Conservation (phyloP, 495 filamentous ascomycete species). For the Tetracladium setigerum region DNA sequence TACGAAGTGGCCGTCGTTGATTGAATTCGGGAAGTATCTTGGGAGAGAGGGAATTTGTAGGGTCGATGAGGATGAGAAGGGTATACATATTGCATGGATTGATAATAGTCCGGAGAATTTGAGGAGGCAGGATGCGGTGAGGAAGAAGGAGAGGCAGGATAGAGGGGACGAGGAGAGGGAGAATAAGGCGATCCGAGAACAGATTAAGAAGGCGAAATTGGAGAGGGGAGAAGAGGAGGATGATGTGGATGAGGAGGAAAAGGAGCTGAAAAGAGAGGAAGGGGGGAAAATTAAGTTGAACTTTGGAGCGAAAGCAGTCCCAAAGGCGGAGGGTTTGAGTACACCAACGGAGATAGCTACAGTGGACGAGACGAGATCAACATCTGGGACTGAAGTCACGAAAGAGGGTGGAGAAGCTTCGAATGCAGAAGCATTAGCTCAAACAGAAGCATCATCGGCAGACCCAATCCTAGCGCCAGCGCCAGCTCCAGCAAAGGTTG, state of each 20-base stretch:
- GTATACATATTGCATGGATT: constrained; percentile 80
- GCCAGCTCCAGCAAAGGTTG: constrained; percentile 27
- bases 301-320: constrained; percentile 44
- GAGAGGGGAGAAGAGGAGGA: constrained; percentile 38
- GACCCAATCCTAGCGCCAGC: not conserved
- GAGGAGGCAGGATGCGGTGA: constrained; percentile 66
- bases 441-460: not conserved
- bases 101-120: constrained; percentile 84
- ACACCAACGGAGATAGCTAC: not conserved
- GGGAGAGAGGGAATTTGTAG: constrained; percentile 76
- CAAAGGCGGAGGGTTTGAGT: constrained; percentile 8
- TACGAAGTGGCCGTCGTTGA: constrained; percentile 76
- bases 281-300: constrained; percentile 79
- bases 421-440: not conserved
- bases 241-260: constrained; percentile 34
- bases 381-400: not conserved
- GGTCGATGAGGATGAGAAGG: constrained; percentile 86
- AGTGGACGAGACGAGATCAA: not conserved
- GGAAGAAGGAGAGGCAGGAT: constrained; percentile 77
- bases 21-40: constrained; percentile 81
- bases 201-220: constrained; percentile 65
- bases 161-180: constrained; percentile 87
- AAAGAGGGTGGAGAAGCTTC: not conserved
- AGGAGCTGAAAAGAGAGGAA: constrained; percentile 57
- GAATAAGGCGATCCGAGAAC: constrained; percentile 66